Percentiles rank a stretch among this genome's conserved stretches.
These are phyloP conservation scores for Ulmus americana DNA, from an alignment of 331 rosid species.

Conservation along the genomic window DNA sequence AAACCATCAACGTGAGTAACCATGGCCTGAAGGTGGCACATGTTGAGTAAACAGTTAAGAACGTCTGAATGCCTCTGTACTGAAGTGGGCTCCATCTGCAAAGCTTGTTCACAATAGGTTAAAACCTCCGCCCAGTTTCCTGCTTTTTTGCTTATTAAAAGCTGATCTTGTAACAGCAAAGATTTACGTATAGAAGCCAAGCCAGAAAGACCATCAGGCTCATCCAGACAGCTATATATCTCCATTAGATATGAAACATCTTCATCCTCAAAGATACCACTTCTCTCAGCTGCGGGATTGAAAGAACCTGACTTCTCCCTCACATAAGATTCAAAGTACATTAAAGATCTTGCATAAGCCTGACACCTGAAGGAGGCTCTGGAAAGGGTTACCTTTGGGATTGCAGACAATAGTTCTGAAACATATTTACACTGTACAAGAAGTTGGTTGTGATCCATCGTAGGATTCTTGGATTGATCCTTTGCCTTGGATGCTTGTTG, in stretches of 20 bases:
- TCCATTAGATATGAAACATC: conserved; percentile 88
- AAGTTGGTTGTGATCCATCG: conserved; percentile 55
- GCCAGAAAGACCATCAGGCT: conserved; percentile 94
- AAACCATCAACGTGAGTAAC: conserved; percentile 96
- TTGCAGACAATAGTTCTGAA: conserved; percentile 69
- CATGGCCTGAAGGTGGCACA: conserved; percentile 99
- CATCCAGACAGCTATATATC: conserved; percentile 85
- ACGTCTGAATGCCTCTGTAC: conserved; percentile 97
- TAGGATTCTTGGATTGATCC: conserved; percentile 43
- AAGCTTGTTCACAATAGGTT: conserved; percentile 92
- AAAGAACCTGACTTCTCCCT: conserved; percentile 86
- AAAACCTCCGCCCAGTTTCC: conserved; percentile 97
- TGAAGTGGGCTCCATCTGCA: conserved; percentile 88
- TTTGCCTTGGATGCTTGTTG: conserved; percentile 55
- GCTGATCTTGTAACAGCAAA: conserved; percentile 76
- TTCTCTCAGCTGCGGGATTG: conserved; percentile 92
- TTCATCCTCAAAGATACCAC: conserved; percentile 74
- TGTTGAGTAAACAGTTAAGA: conserved; percentile 78
- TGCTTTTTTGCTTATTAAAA: conserved; percentile 72
- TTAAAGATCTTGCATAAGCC: conserved; percentile 91
- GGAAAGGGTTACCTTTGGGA: conserved; percentile 84
- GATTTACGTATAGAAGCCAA: conserved; percentile 69
- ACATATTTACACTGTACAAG: conserved; percentile 74
- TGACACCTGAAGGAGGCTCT: conserved; percentile 91
- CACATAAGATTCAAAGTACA: conserved; percentile 84